Evolutionary conservation across 306 rosid species (phyloP), one percentile per base, ranked within the genome.

Genomic region (Lathyrus oleraceus): DNA sequence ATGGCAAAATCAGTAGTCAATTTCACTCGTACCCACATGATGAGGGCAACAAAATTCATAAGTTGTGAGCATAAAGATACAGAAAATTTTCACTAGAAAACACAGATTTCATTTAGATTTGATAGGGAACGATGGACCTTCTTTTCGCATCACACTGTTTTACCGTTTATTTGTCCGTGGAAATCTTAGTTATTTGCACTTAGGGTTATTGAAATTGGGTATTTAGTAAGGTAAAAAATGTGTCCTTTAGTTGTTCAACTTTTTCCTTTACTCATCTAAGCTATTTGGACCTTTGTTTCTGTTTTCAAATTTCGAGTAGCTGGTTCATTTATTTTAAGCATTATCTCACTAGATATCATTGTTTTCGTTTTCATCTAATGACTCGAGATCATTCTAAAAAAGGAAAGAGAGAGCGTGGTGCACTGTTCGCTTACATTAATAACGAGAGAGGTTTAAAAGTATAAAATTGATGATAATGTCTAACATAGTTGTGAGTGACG

Each of bases 291-390:
- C 43, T 42, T 12, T 43, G 51, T 70, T 27, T 58, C 32, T 10
- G 67, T 28, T 58, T 11, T 42, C 25, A 42, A 42, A 70, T 25
- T 70, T 25, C 2, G 27, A 57, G 20, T 44, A 39, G 45, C 66
- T 42, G 66, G 43, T 57, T 25, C 43, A 58, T 57, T 70, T 57
- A 40, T 40, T 15, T 25, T 56, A 45, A 27, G 53, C 65, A 6
- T 40, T 56, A 25, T 28, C 44, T 60, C 25, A 60, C 65, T 35
- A 30, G 43, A 32, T 60, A 32, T 43, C 23, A 16, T 4, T 32
- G 43, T n/a, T 60, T 35, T 35, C 66, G 4, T 58, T 61, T 61
- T 36, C 28, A 36, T 36, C n/a, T 61, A 23, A 63, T 14, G 52
- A 12, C 69, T 21, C 53, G 6, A 63, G 35, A 63, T 17, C 13